Evolutionary conservation across 2,329 filamentous ascomycete species (phyloP).

Genomic region (Colletotrichum sansevieriae): DNA sequence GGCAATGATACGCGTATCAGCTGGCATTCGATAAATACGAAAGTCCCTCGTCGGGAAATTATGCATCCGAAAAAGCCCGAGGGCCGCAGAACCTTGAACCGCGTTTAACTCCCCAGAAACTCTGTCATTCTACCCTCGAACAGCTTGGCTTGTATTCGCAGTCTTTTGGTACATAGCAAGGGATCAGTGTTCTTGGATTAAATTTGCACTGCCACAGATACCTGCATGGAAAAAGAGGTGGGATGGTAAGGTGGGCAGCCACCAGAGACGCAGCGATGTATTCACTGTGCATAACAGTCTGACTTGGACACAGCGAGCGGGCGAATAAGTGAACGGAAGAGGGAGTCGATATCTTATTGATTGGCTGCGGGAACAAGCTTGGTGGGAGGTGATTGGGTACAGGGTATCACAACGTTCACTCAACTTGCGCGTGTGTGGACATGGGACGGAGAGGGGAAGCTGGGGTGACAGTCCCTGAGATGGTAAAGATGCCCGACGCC

Average conservation of each 20-base stretch:
- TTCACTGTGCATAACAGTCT: not conserved
- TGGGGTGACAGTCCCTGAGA: conserved; percentile 34
- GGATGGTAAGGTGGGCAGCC: not conserved
- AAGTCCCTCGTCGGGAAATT: not conserved
- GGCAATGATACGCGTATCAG: conserved; percentile 36
- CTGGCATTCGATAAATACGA: conserved; percentile 15
- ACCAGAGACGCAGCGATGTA: not conserved
- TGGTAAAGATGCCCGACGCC: conserved; percentile 11
- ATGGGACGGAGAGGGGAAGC: conserved; percentile 34
- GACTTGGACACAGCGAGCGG: not conserved
- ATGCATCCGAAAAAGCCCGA: not conserved
- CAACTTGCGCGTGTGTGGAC: conserved; percentile 3
- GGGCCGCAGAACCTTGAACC: not conserved
- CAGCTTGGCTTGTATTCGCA: not conserved
- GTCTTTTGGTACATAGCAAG: conserved; percentile 9
- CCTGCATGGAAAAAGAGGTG: conserved; percentile 24
- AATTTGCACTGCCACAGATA: conserved; percentile 33
- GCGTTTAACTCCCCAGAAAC: conserved; percentile 6
- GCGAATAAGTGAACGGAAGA: conserved; percentile 25
- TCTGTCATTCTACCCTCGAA: not conserved
- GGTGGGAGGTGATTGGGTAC: conserved; percentile 31
- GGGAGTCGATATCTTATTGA: conserved; percentile 17
- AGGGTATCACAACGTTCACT: conserved; percentile 22
- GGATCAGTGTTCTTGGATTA: conserved; percentile 21
- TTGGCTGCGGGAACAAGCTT: conserved; percentile 15